Evolutionary conservation across 257 asterid species (phyloP).

Genomic region (Pogostemon cablin): DNA sequence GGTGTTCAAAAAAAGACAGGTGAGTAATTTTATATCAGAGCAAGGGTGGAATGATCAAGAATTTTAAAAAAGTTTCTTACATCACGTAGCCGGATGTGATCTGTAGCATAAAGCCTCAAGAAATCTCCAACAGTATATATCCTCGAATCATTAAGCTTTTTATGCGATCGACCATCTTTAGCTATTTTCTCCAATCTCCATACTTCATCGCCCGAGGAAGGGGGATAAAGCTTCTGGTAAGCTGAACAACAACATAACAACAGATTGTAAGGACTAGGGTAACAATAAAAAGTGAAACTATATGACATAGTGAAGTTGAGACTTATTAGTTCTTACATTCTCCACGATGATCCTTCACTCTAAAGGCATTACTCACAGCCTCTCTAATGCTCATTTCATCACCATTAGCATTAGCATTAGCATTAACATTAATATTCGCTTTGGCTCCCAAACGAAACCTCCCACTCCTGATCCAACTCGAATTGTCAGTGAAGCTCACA

Average conservation of each 20-base stretch:
- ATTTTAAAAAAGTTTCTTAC: conserved; percentile 51
- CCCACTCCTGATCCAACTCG: conserved; percentile 89
- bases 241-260: conserved; percentile 45
- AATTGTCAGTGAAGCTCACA: conserved; percentile 76
- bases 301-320: too few species aligned
- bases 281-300: too few species aligned
- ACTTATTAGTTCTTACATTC: conserved; percentile 55
- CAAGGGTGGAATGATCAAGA: conserved; percentile 13
- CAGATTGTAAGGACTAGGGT: neutral
- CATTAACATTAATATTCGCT: conserved; percentile 9
- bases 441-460: conserved; percentile 72
- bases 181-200: conserved; percentile 91
- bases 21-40: neutral
- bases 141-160: conserved; percentile 38
- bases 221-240: conserved; percentile 78
- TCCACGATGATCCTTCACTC: conserved; percentile 92
- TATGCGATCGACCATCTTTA: conserved; percentile 68
- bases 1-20: conserved; percentile 18
- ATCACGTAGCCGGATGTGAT: conserved; percentile 47
- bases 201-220: conserved; percentile 59
- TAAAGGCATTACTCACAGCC: conserved; percentile 72
- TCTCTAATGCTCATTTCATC: conserved; percentile 57
- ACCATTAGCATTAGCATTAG: neutral
- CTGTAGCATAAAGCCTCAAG: conserved; percentile 47
- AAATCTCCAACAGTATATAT: conserved; percentile 60